Evolutionary conservation across 2,329 filamentous ascomycete genomes (phyloP).

Genomic region (Bimuria novae-zelandiae): DNA sequence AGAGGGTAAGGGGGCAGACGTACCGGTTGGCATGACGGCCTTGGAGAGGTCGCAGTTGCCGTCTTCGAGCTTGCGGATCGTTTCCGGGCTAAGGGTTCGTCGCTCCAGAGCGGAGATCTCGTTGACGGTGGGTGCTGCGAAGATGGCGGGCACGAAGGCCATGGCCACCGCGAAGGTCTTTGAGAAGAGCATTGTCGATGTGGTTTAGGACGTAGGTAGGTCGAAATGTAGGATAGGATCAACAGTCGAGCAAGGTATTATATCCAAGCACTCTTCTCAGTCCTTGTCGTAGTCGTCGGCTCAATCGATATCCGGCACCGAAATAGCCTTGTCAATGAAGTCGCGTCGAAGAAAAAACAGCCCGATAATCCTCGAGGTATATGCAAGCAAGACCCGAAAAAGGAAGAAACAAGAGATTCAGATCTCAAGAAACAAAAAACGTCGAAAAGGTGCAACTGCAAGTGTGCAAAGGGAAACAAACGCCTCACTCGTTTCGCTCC

Average conservation of each 20-base stretch:
- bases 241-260: constrained; percentile 1
- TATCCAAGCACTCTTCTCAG: background rate
- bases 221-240: background rate
- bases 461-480: constrained; percentile 3
- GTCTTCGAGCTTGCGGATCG: constrained; percentile 24
- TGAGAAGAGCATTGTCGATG: constrained; percentile 41
- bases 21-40: constrained; percentile 40
- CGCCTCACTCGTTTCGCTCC: background rate
- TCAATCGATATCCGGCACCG: background rate
- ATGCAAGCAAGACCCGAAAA: too few species aligned
- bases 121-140: constrained; percentile 36
- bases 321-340: constrained; percentile 6
- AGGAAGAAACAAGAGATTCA: constrained; percentile 20
- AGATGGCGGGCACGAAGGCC: constrained; percentile 37
- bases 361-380: too few species aligned
- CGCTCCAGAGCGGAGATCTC: background rate
- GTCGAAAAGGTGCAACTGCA: background rate
- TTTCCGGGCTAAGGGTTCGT: background rate
- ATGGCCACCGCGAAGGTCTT: constrained; percentile 35
- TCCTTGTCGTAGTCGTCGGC: background rate
- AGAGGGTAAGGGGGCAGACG: constrained; percentile 8
- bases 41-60: constrained; percentile 36
- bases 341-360: too few species aligned
- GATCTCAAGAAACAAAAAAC: constrained; percentile 18
- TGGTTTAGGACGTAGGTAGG: too few species aligned